These are phyloP conservation scores for Xylaria multiplex DNA, from an alignment of 2,329 filamentous ascomycete genomes.

Conservation along the genomic window DNA sequence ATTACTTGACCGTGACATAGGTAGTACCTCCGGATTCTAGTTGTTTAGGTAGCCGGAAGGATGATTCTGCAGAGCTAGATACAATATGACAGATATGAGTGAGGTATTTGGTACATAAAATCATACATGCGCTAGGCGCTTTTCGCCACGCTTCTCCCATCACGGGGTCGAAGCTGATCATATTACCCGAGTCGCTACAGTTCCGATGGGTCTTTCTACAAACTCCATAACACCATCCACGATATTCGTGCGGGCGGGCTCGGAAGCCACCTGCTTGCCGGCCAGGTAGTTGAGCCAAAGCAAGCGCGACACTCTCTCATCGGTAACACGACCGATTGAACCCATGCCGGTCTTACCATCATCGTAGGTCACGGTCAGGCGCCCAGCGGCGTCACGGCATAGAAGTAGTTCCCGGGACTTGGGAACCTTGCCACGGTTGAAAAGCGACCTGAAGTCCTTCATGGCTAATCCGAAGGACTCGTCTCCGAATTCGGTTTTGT, in stretches of 20 bases:
- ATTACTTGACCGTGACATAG: too few species aligned
- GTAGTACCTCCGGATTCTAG: not conserved
- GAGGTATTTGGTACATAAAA: conserved; percentile 33
- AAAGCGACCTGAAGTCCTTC: conserved; percentile 81
- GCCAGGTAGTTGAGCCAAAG: conserved; percentile 92
- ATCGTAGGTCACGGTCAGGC: conserved; percentile 74
- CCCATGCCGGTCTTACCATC: conserved; percentile 60
- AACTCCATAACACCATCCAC: conserved; percentile 89
- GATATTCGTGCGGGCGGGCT: conserved; percentile 81
- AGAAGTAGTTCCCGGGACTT: conserved; percentile 84
- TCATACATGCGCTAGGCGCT: conserved; percentile 29
- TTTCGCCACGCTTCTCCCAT: conserved; percentile 3
- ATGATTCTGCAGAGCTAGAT: not conserved
- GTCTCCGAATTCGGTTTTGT: conserved; percentile 67
- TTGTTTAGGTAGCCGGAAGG: not conserved
- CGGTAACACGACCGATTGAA: conserved; percentile 75
- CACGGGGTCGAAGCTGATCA: conserved; percentile 34
- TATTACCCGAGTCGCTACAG: conserved; percentile 81
- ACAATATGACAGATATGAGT: conserved; percentile 16
- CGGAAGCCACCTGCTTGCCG: conserved; percentile 86
- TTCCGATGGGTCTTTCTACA: conserved; percentile 87
- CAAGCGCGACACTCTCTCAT: conserved; percentile 82
- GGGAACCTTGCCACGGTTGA: conserved; percentile 81
- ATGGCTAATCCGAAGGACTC: conserved; percentile 81
- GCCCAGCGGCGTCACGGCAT: conserved; percentile 71